These are phyloP conservation scores for Hordeum pubiflorum DNA, from an alignment of 202 grass and related monocot genomes.

Conservation along the genomic window DNA sequence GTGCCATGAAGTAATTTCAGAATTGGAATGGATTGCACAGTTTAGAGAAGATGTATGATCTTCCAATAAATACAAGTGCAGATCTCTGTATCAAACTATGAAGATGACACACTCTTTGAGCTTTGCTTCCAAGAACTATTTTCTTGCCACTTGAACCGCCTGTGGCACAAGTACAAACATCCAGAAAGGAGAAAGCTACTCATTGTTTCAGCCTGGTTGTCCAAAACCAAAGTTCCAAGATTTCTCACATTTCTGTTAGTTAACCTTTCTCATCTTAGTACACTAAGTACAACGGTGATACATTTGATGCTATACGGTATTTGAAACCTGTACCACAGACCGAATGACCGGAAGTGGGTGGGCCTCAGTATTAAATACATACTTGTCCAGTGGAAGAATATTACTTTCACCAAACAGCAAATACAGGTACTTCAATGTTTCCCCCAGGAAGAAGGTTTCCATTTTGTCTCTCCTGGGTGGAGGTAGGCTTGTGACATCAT, in stretches of 20 bases:
- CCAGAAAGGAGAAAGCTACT: constrained; percentile 14
- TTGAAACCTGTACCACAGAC: constrained; percentile 19
- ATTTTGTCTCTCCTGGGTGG: constrained; percentile 84
- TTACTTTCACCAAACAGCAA: constrained; percentile 84
- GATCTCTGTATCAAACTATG: constrained; percentile 5
- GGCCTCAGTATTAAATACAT: constrained; percentile 95
- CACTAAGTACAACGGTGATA: constrained; percentile 24
- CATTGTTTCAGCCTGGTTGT: constrained; percentile 16
- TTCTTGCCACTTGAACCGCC: not conserved
- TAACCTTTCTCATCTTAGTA: constrained; percentile 21
- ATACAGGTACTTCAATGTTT: constrained; percentile 97
- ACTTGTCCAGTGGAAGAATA: constrained; percentile 70
- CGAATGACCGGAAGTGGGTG: constrained; percentile 77
- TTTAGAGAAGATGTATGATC: constrained; percentile 1
- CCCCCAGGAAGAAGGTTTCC: constrained; percentile 95
- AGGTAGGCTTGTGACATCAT: constrained; percentile 85
- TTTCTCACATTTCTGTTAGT: constrained; percentile 16
- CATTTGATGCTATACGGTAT: constrained; percentile 36
- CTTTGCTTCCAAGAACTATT: constrained; percentile 20
- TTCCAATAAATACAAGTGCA: constrained; percentile 34
- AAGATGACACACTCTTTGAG: not conserved
- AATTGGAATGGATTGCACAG: constrained; percentile 28
- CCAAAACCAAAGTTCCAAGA: constrained; percentile 1
- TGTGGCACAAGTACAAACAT: not conserved
- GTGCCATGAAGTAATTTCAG: constrained; percentile 27